These are phyloP conservation scores for Collybia sordida DNA, from an alignment of 768 basidiomycete species.

Conservation along the genomic window DNA sequence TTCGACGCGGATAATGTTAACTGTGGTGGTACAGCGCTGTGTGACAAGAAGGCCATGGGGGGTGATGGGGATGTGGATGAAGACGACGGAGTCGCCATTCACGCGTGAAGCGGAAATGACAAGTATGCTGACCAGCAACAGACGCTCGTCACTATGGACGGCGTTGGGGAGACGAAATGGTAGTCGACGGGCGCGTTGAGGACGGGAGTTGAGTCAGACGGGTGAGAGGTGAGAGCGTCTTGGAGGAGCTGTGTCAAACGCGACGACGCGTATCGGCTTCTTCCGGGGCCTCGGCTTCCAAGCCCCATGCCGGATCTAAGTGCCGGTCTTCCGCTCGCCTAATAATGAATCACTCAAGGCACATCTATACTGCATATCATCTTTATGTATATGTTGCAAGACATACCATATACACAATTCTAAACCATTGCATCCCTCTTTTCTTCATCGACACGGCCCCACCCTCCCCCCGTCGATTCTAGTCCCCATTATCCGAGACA, in stretches of 20 bases:
- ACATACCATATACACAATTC: not conserved
- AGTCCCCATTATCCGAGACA: constrained; percentile 4
- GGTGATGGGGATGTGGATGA: constrained; percentile 84
- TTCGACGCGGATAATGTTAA: constrained; percentile 28
- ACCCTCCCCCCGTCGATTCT: not conserved
- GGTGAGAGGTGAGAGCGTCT: constrained; percentile 28
- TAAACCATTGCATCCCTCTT: not conserved
- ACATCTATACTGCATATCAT: not conserved
- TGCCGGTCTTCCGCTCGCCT: constrained; percentile 25
- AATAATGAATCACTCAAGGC: constrained; percentile 13
- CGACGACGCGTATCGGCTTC: constrained; percentile 55
- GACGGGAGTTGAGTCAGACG: constrained; percentile 24
- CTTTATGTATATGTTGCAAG: not conserved
- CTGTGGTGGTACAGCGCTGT: constrained; percentile 38
- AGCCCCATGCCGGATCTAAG: constrained; percentile 19
- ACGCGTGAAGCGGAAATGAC: constrained; percentile 30
- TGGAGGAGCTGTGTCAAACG: constrained; percentile 42
- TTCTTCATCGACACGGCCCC: not conserved
- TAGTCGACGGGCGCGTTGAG: constrained; percentile 35
- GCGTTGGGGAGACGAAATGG: constrained; percentile 32
- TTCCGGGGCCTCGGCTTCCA: constrained; percentile 43
- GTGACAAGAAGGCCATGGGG: constrained; percentile 60
- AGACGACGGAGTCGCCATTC: constrained; percentile 79
- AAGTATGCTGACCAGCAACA: constrained; percentile 17
- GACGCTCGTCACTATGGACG: constrained; percentile 28